These are phyloP conservation scores for Tausonia pullulans DNA, from an alignment of 1,284 basidiomycete genomes.

Conservation along the genomic window DNA sequence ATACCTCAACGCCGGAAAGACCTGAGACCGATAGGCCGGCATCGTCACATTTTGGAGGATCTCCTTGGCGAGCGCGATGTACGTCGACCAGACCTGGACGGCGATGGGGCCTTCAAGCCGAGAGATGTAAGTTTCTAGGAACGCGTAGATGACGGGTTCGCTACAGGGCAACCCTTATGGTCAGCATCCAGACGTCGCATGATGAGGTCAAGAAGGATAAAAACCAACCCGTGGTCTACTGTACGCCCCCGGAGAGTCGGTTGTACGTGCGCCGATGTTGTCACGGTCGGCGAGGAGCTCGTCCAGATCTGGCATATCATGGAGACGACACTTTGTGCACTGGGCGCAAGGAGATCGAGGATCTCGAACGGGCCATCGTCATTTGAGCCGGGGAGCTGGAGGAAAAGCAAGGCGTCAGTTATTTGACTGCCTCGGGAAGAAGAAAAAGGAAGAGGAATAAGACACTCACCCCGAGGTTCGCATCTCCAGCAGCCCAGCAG, in stretches of 20 bases:
- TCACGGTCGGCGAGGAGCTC: too few species aligned
- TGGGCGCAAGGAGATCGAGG: slow-evolving; percentile 69
- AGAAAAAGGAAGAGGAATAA: slow-evolving; percentile 21
- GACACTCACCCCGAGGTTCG: slow-evolving; percentile 9
- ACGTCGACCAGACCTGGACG: slow-evolving; percentile 79
- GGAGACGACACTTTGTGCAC: slow-evolving; percentile 76
- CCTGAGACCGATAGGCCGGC: slow-evolving; percentile 50
- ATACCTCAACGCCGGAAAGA: slow-evolving; percentile 63
- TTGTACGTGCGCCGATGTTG: background rate
- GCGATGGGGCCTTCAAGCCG: slow-evolving; percentile 79
- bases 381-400: slow-evolving; percentile 14
- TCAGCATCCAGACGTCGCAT: background rate
- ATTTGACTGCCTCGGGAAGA: slow-evolving; percentile 29
- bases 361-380: slow-evolving; percentile 56
- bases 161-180: slow-evolving; percentile 31
- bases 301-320: slow-evolving; percentile 50
- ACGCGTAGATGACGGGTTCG: slow-evolving; percentile 60
- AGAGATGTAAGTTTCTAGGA: slow-evolving; percentile 77
- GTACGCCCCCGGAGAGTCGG: background rate
- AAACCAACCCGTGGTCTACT: too few species aligned
- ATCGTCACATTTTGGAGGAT: slow-evolving; percentile 42
- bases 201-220: background rate
- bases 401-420: background rate
- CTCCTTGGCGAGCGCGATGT: slow-evolving; percentile 70
- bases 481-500: slow-evolving; percentile 51